These are phyloP conservation scores for Aspergillus floridensis DNA, from an alignment of 2,329 filamentous ascomycete genomes.

Conservation along the genomic window DNA sequence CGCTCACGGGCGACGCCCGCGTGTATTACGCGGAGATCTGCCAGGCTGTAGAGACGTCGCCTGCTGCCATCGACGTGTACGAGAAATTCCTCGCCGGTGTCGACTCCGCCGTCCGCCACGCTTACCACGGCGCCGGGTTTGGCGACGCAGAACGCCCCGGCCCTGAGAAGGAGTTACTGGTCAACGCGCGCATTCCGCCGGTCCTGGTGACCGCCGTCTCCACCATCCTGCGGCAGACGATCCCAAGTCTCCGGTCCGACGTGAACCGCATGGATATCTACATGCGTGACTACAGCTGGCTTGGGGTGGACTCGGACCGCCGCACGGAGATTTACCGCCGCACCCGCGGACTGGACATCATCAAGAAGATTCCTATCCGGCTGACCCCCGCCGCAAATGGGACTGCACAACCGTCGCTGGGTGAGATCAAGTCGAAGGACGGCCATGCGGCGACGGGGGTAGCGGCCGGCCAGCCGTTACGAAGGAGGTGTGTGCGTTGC, in stretches of 20 bases:
- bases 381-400: background rate
- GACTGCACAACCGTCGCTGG: background rate
- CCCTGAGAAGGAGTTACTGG: slow-evolving; percentile 54
- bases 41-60: slow-evolving; percentile 50
- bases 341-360: slow-evolving; percentile 58
- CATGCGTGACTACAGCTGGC: slow-evolving; percentile 67
- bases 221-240: slow-evolving; percentile 48
- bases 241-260: slow-evolving; percentile 57
- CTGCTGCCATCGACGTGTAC: slow-evolving; percentile 61
- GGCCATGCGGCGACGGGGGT: background rate
- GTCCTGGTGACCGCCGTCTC: slow-evolving; percentile 50
- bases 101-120: slow-evolving; percentile 62
- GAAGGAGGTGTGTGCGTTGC: slow-evolving; percentile 59
- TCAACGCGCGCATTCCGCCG: slow-evolving; percentile 52
- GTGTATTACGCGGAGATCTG: slow-evolving; percentile 55
- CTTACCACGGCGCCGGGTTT: slow-evolving; percentile 51
- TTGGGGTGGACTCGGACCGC: slow-evolving; percentile 63
- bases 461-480: slow-evolving; percentile 2
- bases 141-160: slow-evolving; percentile 46
- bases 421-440: slow-evolving; percentile 1
- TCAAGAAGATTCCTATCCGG: slow-evolving; percentile 49
- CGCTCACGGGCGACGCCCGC: slow-evolving; percentile 38
- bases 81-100: slow-evolving; percentile 64
- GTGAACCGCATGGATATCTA: slow-evolving; percentile 68
- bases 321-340: slow-evolving; percentile 59